Evolutionary conservation across 805 yeast species (phyloP).

Genomic region (Debaryomyces maramus): DNA sequence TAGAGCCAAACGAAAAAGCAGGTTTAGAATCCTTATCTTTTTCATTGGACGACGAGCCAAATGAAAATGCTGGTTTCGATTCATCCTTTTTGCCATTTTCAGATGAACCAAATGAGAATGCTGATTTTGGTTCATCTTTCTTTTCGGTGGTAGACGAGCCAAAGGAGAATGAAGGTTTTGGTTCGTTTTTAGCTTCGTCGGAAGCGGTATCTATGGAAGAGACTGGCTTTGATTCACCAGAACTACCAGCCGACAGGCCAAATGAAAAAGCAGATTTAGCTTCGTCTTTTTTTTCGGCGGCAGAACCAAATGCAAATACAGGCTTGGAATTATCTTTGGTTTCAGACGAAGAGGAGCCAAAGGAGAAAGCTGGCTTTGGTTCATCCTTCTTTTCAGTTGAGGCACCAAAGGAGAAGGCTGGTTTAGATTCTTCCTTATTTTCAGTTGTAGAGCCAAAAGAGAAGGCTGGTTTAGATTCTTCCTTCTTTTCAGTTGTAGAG

Average conservation of each 20-base stretch:
- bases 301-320: constrained; percentile 20
- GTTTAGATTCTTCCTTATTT: constrained; percentile 13
- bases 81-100: constrained; percentile 8
- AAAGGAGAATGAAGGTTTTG: constrained; percentile 22
- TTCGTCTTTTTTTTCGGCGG: constrained; percentile 4
- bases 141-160: constrained; percentile 9
- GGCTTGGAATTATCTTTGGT: constrained; percentile 17
- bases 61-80: constrained; percentile 25
- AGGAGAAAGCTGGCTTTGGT: constrained; percentile 19
- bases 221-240: constrained; percentile 16
- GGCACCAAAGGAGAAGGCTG: constrained; percentile 21
- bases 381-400: constrained; percentile 4
- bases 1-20: constrained; percentile 14
- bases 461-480: constrained; percentile 17
- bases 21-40: constrained; percentile 12
- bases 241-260: constrained; percentile 12
- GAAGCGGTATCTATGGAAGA: constrained; percentile 19
- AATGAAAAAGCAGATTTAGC: constrained; percentile 23
- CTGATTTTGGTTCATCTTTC: constrained; percentile 20
- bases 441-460: constrained; percentile 20
- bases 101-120: constrained; percentile 21
- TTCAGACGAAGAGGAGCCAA: constrained; percentile 16
- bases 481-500: constrained; percentile 31
- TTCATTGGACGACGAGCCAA: constrained; percentile 14
- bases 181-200: constrained; percentile 8